Base-by-base conservation (phyloP, 176 grass and related monocot genomes). In the Pontederia paniculata region DNA sequence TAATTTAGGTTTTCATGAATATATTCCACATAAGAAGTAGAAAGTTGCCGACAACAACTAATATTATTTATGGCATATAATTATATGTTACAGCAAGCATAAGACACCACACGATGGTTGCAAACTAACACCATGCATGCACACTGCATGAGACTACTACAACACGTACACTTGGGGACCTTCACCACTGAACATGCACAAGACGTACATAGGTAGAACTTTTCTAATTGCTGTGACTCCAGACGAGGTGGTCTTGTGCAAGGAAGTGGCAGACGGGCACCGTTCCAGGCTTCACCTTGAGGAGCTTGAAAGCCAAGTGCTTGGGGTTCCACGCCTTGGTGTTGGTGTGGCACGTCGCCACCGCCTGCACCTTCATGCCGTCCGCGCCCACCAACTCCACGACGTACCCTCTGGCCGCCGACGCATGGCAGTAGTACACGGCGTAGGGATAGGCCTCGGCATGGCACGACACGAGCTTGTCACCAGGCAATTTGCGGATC, bases 191-290 rank as follows among this genome's bases (percentile, higher is more conserved):
- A n/a, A n/a, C n/a, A n/a, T n/a, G n/a, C n/a, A n/a, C n/a, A n/a
- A n/a, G n/a, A n/a, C n/a, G n/a, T n/a, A n/a, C n/a, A n/a, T n/a
- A n/a, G n/a, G n/a, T n/a, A n/a, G n/a, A n/a, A n/a, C n/a, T n/a
- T n/a, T n/a, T 8, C 28, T 37, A 37, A 20, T 20, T 10, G 17
- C 16, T 19, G 16, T 10, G 1, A 21, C 52, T 55, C 17, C 17
- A 21, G 52, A 23, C 9, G 21, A 56, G 3, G 12, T 56, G 54
- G 1, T 23, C 54, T 21, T 56, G 8, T 3, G 21, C 20, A 12
- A 56, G 9, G 18, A 56, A 56, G 54, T 56, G 54, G 54, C 54
- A 56, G 21, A 56, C 18, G 18, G 54, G 54, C 54, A 56, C 54
- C 0, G 54, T 56, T 13, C 54, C 54, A 23, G 54, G 54, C 18